phyloP scores from a whole-genome alignment of 768 basidiomycete genomes.

The Naganishia kalamii region DNA sequence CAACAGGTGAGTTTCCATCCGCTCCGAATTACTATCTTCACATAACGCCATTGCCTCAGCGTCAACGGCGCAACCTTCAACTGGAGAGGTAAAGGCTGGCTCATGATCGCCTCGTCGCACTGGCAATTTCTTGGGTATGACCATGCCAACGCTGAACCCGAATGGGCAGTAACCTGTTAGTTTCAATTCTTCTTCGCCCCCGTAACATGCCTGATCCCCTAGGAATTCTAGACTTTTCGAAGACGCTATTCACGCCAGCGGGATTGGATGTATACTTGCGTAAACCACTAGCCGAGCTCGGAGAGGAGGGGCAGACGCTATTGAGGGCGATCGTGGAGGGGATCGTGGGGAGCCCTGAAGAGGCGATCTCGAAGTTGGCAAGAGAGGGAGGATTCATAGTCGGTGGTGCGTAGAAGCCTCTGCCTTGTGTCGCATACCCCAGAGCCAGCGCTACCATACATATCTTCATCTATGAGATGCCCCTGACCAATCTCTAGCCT shows the following conservation, averaged over 20 bases:
- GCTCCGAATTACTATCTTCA: neutral
- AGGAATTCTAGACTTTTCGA: conserved; percentile 48
- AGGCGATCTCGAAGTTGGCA: neutral
- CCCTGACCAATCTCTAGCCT: too few relatives aligned
- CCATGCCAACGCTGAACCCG: conserved; percentile 32
- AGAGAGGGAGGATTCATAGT: conserved; percentile 3
- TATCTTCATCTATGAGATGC: too few relatives aligned
- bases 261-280: conserved; percentile 50
- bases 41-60: neutral
- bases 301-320: neutral
- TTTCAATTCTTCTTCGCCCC: neutral
- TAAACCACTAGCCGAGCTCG: neutral
- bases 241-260: conserved; percentile 51
- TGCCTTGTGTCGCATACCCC: too few relatives aligned
- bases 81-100: conserved; percentile 49
- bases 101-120: conserved; percentile 47
- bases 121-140: conserved; percentile 51
- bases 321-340: conserved; percentile 11
- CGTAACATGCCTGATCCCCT: neutral
- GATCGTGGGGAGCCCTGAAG: neutral
- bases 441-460: neutral
- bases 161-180: conserved; percentile 46
- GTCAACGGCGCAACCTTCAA: conserved; percentile 45
- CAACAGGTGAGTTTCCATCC: conserved; percentile 25
- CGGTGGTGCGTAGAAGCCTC: neutral